These are phyloP conservation scores for Phytophthora tentaculata DNA, from an alignment of 352 stramenopile genomes.

Conservation along the genomic window DNA sequence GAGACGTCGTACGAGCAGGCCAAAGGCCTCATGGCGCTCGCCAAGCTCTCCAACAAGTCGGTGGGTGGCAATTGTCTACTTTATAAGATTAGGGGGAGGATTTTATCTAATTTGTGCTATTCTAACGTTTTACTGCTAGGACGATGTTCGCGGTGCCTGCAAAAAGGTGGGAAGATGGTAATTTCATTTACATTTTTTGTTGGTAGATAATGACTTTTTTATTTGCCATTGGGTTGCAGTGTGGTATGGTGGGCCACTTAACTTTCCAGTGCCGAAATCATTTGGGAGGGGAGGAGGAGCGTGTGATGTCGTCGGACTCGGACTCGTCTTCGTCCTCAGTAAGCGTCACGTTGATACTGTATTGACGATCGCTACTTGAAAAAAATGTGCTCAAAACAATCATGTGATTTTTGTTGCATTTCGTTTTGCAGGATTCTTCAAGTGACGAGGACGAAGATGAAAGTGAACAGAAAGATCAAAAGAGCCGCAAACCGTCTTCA, in stretches of 20 bases:
- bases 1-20: slow-evolving; percentile 89
- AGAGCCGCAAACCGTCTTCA: slow-evolving; percentile 15
- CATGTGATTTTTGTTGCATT: slow-evolving; percentile 14
- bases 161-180: slow-evolving; percentile 72
- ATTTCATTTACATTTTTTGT: background rate
- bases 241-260: slow-evolving; percentile 91
- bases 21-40: slow-evolving; percentile 94
- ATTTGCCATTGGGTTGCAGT: no score
- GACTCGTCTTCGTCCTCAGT: slow-evolving; percentile 52
- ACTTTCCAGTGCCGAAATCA: slow-evolving; percentile 92
- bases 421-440: slow-evolving; percentile 41
- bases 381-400: slow-evolving; percentile 10
- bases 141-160: slow-evolving; percentile 78
- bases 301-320: slow-evolving; percentile 31
- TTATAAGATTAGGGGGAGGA: slow-evolving; percentile 2
- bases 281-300: slow-evolving; percentile 54
- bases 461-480: slow-evolving; percentile 36
- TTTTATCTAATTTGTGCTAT: slow-evolving; percentile 5
- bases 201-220: background rate
- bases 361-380: slow-evolving; percentile 6
- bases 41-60: slow-evolving; percentile 94
- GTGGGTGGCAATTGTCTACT: slow-evolving; percentile 48
- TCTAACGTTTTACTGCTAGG: slow-evolving; percentile 38
- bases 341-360: slow-evolving; percentile 16
- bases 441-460: slow-evolving; percentile 66